Conservation (phyloP, 139 green algal species). For the Chlorella sp. region DNA sequence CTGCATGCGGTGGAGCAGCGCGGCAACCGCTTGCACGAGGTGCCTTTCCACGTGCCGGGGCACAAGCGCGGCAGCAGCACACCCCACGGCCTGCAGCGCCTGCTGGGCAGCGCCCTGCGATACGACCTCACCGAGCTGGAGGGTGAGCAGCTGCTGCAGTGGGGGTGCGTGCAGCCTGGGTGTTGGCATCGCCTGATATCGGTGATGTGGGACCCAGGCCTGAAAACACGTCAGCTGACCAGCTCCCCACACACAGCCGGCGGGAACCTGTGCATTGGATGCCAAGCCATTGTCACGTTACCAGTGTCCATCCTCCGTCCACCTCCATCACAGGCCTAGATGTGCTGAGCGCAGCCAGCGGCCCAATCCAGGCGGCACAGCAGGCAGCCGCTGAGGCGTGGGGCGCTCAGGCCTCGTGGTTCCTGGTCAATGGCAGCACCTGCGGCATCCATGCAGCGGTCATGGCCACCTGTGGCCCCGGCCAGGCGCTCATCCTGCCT, state of each 20-base stretch:
- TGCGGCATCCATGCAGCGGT: constrained; percentile 79
- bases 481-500: constrained; percentile 72
- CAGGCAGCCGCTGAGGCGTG: constrained; percentile 70
- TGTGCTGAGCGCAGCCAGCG: constrained; percentile 74
- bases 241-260: too few relatives aligned
- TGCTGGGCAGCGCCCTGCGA: constrained; percentile 33
- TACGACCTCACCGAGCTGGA: constrained; percentile 88
- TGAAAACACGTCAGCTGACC: too few relatives aligned
- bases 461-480: constrained; percentile 65
- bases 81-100: constrained; percentile 26
- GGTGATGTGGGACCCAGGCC: not conserved
- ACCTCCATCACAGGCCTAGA: constrained; percentile 67
- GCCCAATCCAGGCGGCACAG: constrained; percentile 81
- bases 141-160: constrained; percentile 36
- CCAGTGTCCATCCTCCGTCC: not conserved
- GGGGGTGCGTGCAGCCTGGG: not conserved
- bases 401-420: constrained; percentile 80
- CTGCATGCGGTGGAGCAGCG: constrained; percentile 62
- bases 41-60: constrained; percentile 83
- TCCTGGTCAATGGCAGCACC: constrained; percentile 94
- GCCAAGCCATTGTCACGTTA: not conserved
- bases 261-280: too few relatives aligned
- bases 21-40: constrained; percentile 42
- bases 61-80: constrained; percentile 70
- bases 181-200: not conserved